phyloP scores from a whole-genome alignment of 768 basidiomycete genomes.

The Agrocybe pediades region DNA sequence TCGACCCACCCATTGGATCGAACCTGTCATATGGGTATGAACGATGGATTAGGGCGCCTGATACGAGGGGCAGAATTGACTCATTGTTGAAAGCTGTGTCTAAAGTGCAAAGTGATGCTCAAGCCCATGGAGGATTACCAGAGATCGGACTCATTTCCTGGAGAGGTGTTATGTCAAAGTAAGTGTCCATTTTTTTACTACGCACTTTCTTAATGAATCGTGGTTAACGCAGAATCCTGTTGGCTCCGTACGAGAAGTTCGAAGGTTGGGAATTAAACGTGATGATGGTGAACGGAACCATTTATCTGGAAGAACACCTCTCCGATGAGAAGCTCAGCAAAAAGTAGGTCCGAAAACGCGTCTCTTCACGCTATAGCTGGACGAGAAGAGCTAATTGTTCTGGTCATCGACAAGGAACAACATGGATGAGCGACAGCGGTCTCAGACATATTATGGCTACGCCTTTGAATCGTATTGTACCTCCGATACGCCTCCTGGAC shows the following conservation, averaged over 20 bases:
- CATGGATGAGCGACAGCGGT: constrained; percentile 61
- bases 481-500: constrained; percentile 36
- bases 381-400: neutral
- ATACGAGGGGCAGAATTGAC: constrained; percentile 70
- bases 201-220: constrained; percentile 8
- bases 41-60: constrained; percentile 66
- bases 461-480: constrained; percentile 91
- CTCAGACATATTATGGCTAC: constrained; percentile 82
- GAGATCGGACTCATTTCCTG: constrained; percentile 67
- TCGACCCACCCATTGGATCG: constrained; percentile 65
- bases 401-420: constrained; percentile 69
- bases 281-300: constrained; percentile 69
- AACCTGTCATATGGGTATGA: constrained; percentile 74
- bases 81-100: constrained; percentile 61
- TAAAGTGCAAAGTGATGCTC: constrained; percentile 39
- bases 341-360: constrained; percentile 51
- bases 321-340: constrained; percentile 58
- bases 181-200: constrained; percentile 16
- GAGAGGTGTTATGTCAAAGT: constrained; percentile 89
- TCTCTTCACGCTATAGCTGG: too few species aligned
- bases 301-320: constrained; percentile 77
- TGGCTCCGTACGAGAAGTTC: constrained; percentile 78
- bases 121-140: constrained; percentile 22
- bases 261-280: constrained; percentile 84
- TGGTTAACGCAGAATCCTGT: constrained; percentile 67